Evolutionary conservation across 768 basidiomycete species (phyloP).

Genomic region (Boletus bicolor): DNA sequence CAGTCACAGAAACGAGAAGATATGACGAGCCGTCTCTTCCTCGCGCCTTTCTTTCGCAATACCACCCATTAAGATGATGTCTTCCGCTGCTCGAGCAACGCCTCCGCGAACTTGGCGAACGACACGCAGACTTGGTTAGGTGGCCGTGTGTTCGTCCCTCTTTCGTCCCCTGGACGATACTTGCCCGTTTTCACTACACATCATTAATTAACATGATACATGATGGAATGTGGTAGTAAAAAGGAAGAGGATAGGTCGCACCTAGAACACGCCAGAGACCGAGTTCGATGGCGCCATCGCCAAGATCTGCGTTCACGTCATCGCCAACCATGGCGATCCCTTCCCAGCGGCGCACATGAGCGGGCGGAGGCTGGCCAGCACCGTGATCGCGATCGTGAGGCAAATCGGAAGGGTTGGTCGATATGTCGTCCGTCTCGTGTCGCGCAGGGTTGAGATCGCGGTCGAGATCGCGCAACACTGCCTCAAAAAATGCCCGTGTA

Average conservation of each 20-base stretch:
- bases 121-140: conserved; percentile 54
- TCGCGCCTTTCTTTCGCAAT: not conserved
- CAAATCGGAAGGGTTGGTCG: not conserved
- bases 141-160: conserved; percentile 32
- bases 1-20: no score
- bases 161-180: conserved; percentile 60
- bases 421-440: not conserved
- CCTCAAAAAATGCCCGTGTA: conserved; percentile 53
- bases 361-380: no score
- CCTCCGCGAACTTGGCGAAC: conserved; percentile 55
- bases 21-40: not conserved
- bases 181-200: conserved; percentile 63
- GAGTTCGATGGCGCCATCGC: conserved; percentile 56
- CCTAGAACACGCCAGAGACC: conserved; percentile 63
- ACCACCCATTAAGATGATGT: not conserved
- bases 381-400: not conserved
- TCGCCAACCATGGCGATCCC: conserved; percentile 58
- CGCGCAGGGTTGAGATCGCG: conserved; percentile 1
- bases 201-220: not conserved
- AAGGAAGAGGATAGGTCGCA: conserved; percentile 27
- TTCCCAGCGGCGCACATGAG: not conserved
- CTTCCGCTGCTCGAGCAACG: conserved; percentile 26
- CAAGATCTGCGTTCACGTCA: conserved; percentile 62
- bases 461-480: conserved; percentile 47
- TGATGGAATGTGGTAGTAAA: no score